Evolutionary conservation across 345 rosid genomes (phyloP), one percentile per base, ranked within the genome.

Genomic region (Pistacia vera): DNA sequence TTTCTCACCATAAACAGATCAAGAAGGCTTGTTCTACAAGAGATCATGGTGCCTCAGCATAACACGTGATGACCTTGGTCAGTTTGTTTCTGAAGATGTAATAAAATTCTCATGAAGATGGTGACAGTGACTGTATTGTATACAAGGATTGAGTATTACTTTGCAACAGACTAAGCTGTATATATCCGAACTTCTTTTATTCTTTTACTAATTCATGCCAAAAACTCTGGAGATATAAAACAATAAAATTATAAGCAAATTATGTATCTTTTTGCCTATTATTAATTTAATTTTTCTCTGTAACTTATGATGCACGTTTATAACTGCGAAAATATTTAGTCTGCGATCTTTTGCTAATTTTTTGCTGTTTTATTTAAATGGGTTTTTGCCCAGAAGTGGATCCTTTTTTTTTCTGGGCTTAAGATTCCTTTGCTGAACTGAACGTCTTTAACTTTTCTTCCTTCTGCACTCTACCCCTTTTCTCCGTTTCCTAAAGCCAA

Each of bases 1-100:
- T 90, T 91, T 63, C 90, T 91, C 75, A 90, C 93, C 33, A 92
- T 96, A 33, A 89, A 93, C 68, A 87, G 85, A 84, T 90, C 90
- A 48, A 96, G 98, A 79, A 86, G 91, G 83, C 88, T 82, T 52
- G 82, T 88, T 57, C 66, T 89, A 41, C 82, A 83, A 61, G 89
- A 90, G 76, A 86, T 86, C 41, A 63, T 82, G 64, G 84, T 33
- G 30, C 69, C 68, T 13, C 77, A 66, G 44, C 28, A 52, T 17
- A 20, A 20, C 5, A 5, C 52, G 12, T n/a, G 69, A 51, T 63
- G 22, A 35, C 49, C 30, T 60, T 72, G 58, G 51, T 41, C 30
- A 54, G 33, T 14, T 20, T 71, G 41, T 59, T 20, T 44, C 41
- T 41, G 54, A 44, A 57, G 66, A 38, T 71, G 5, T 36, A 20